phyloP scores from a whole-genome alignment of 2,329 filamentous ascomycete genomes.

The Beauveria sp. region DNA sequence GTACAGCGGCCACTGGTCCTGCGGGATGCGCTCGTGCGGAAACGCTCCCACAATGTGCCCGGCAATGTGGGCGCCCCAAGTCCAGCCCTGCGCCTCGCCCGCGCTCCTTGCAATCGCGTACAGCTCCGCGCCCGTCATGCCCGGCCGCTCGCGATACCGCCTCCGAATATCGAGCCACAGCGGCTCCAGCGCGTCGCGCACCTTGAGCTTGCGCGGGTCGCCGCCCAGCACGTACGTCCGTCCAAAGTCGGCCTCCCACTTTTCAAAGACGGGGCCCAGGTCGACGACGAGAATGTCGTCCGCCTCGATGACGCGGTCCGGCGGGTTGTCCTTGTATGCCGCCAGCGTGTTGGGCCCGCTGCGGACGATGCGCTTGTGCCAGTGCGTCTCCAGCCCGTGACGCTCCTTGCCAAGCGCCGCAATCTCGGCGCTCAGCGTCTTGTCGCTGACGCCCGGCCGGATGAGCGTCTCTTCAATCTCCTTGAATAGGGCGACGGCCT shows the following conservation, averaged over 20 bases:
- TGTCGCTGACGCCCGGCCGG: slow-evolving; percentile 40
- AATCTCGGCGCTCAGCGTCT: slow-evolving; percentile 38
- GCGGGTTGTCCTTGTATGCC: slow-evolving; percentile 41
- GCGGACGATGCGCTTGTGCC: slow-evolving; percentile 45
- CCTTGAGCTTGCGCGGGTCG: slow-evolving; percentile 34
- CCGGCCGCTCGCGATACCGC: slow-evolving; percentile 28
- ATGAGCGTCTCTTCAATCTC: slow-evolving; percentile 39
- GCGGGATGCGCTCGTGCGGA: slow-evolving; percentile 42
- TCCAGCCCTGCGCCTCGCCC: slow-evolving; percentile 33
- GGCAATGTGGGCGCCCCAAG: slow-evolving; percentile 35
- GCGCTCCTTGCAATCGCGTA: slow-evolving; percentile 34
- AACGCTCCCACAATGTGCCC: slow-evolving; percentile 44
- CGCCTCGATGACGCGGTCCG: slow-evolving; percentile 36
- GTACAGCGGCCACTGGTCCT: slow-evolving; percentile 37
- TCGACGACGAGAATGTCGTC: slow-evolving; percentile 46
- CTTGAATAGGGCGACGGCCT: slow-evolving; percentile 37
- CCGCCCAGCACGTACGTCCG: slow-evolving; percentile 43
- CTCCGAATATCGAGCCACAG: slow-evolving; percentile 38
- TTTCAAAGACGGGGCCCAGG: slow-evolving; percentile 43
- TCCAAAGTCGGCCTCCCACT: slow-evolving; percentile 46
- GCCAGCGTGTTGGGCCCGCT: slow-evolving; percentile 41
- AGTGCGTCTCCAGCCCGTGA: slow-evolving; percentile 38
- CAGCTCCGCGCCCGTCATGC: slow-evolving; percentile 40
- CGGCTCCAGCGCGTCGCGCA: slow-evolving; percentile 39
- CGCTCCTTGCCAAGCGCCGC: slow-evolving; percentile 23